phyloP scores from a whole-genome alignment of 768 basidiomycete species.

The Wakefieldia striispora region DNA sequence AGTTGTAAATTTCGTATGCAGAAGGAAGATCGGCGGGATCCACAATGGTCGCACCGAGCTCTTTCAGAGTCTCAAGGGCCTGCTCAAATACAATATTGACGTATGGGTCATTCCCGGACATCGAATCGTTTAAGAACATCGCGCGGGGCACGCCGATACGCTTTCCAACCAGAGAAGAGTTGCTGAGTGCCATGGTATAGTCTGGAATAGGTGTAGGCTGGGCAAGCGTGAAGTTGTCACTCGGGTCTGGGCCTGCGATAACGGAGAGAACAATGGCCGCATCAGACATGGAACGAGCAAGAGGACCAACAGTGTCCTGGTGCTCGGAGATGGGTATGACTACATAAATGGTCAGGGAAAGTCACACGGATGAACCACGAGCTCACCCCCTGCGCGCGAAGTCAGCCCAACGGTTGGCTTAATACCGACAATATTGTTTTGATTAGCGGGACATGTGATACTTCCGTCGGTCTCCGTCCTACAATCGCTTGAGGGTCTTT shows the following conservation, averaged over 20 bases:
- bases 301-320: slow-evolving; percentile 60
- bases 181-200: slow-evolving; percentile 51
- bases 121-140: slow-evolving; percentile 31
- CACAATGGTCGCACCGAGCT: slow-evolving; percentile 48
- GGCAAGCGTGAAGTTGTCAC: slow-evolving; percentile 52
- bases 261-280: slow-evolving; percentile 54
- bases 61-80: slow-evolving; percentile 36
- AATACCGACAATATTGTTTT: slow-evolving; percentile 57
- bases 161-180: slow-evolving; percentile 46
- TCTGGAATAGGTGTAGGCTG: slow-evolving; percentile 55
- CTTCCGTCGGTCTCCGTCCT: slow-evolving; percentile 53
- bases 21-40: slow-evolving; percentile 65
- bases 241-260: slow-evolving; percentile 54
- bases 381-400: slow-evolving; percentile 54
- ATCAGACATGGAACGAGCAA: slow-evolving; percentile 52
- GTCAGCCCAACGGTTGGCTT: slow-evolving; percentile 61
- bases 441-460: slow-evolving; percentile 49
- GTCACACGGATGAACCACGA: background rate
- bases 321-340: slow-evolving; percentile 57
- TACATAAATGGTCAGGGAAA: slow-evolving; percentile 15
- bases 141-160: slow-evolving; percentile 53
- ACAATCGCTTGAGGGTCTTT: background rate
- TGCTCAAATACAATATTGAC: slow-evolving; percentile 39
- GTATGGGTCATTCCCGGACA: slow-evolving; percentile 27
- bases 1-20: slow-evolving; percentile 45